Conservation (phyloP, 345 rosid genomes). For the Viola odorata region DNA sequence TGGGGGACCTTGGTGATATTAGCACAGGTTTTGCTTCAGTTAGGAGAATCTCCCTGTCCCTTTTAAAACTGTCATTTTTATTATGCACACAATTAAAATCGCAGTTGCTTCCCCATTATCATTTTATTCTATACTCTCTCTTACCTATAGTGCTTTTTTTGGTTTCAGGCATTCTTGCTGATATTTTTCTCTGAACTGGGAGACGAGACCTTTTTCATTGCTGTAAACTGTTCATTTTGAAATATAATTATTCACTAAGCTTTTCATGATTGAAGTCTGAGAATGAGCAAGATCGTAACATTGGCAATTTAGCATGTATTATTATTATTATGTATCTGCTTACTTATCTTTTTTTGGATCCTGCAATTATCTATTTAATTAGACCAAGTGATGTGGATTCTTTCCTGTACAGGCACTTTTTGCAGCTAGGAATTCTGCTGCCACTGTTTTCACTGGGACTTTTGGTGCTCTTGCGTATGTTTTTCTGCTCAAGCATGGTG, state of each 20-base stretch:
- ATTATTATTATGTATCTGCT: too few relatives aligned
- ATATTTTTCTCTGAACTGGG: conserved; percentile 95
- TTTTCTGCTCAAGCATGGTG: conserved; percentile 45
- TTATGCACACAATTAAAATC: conserved; percentile 3
- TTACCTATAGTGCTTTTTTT: neutral
- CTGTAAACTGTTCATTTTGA: conserved; percentile 38
- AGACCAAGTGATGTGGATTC: conserved; percentile 8
- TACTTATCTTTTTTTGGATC: neutral
- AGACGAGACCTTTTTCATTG: conserved; percentile 94
- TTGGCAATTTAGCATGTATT: too few relatives aligned
- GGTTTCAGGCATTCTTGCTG: conserved; percentile 77
- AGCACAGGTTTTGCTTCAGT: conserved; percentile 99
- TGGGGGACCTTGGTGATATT: conserved; percentile 88
- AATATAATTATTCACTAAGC: conserved; percentile 2
- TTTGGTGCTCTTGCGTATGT: conserved; percentile 98
- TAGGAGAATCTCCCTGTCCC: conserved; percentile 79
- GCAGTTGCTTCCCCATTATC: neutral
- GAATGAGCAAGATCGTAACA: neutral
- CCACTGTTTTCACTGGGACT: conserved; percentile 66
- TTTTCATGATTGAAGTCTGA: conserved; percentile 1
- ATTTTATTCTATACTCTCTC: neutral
- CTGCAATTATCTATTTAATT: neutral
- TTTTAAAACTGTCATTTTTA: conserved; percentile 12
- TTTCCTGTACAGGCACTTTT: conserved; percentile 71
- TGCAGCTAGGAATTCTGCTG: conserved; percentile 95